Percentiles rank a stretch among this genome's conserved stretches.
These are phyloP conservation scores for Plasmopara viticola DNA, from an alignment of 352 stramenopile genomes.

Conservation along the genomic window DNA sequence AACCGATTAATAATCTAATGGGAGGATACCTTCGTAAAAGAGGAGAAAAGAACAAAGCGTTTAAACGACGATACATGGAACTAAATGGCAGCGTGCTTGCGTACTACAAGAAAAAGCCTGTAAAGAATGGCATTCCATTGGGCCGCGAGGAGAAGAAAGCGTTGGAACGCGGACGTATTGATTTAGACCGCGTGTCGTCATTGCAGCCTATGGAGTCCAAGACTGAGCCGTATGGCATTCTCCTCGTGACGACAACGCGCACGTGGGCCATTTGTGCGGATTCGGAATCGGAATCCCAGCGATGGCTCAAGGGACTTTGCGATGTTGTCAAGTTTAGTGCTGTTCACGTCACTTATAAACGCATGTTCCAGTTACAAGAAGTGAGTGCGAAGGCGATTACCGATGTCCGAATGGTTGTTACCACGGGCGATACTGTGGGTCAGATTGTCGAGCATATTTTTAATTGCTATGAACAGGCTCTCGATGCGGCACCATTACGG, in stretches of 20 bases:
- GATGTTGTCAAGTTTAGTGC: slow-evolving; percentile 74
- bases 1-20: slow-evolving; percentile 46
- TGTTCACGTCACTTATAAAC: slow-evolving; percentile 72
- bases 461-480: slow-evolving; percentile 78
- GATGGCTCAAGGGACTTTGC: slow-evolving; percentile 78
- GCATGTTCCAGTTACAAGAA: slow-evolving; percentile 81
- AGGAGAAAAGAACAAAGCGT: slow-evolving; percentile 77
- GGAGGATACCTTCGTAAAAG: slow-evolving; percentile 75
- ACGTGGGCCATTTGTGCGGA: slow-evolving; percentile 76
- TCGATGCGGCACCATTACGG: slow-evolving; percentile 65
- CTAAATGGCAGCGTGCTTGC: slow-evolving; percentile 61
- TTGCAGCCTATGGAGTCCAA: slow-evolving; percentile 66
- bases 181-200: slow-evolving; percentile 74
- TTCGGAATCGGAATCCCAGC: slow-evolving; percentile 67
- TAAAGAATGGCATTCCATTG: slow-evolving; percentile 69
- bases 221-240: slow-evolving; percentile 65
- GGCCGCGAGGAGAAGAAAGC: slow-evolving; percentile 69
- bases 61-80: slow-evolving; percentile 83
- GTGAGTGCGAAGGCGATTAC: slow-evolving; percentile 78
- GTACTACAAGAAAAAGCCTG: slow-evolving; percentile 85
- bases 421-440: slow-evolving; percentile 73
- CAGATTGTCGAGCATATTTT: slow-evolving; percentile 88
- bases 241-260: slow-evolving; percentile 66
- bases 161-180: slow-evolving; percentile 63
- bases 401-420: slow-evolving; percentile 82